phyloP scores from a whole-genome alignment of 2,329 filamentous ascomycete species.

The Xylaria sp. region DNA sequence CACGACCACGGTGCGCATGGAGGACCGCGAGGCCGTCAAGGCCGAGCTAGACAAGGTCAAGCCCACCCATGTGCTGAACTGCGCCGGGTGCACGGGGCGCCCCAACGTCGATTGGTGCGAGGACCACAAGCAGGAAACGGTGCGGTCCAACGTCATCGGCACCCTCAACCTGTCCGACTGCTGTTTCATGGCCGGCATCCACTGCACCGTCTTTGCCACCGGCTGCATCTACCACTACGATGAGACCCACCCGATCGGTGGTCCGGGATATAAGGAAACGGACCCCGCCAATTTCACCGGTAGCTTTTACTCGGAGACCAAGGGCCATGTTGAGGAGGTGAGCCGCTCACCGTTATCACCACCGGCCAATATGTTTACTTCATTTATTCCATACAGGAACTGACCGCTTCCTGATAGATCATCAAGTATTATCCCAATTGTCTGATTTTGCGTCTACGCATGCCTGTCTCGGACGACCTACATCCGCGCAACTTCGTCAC shows the following conservation, averaged over 20 bases:
- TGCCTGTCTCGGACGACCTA: slow-evolving; percentile 76
- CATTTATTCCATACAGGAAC: not conserved
- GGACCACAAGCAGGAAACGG: slow-evolving; percentile 73
- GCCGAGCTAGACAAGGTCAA: slow-evolving; percentile 67
- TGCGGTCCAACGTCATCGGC: slow-evolving; percentile 74
- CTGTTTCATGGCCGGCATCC: slow-evolving; percentile 68
- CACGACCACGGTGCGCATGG: slow-evolving; percentile 72
- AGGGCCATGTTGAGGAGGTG: slow-evolving; percentile 72
- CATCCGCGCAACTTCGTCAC: slow-evolving; percentile 75
- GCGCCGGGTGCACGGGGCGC: slow-evolving; percentile 72
- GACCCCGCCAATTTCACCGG: slow-evolving; percentile 73
- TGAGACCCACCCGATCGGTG: slow-evolving; percentile 68
- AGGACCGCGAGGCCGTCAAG: slow-evolving; percentile 68
- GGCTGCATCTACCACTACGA: slow-evolving; percentile 76
- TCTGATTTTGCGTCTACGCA: slow-evolving; percentile 73
- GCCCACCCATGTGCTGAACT: slow-evolving; percentile 75
- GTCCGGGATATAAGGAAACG: slow-evolving; percentile 69
- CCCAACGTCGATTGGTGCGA: slow-evolving; percentile 80
- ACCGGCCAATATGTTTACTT: not conserved
- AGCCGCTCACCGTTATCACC: slow-evolving; percentile 40
- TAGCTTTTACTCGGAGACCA: slow-evolving; percentile 76
- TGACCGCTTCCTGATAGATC: slow-evolving; percentile 56
- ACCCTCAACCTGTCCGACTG: slow-evolving; percentile 71
- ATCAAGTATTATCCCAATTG: slow-evolving; percentile 70
- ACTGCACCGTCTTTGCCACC: slow-evolving; percentile 74